phyloP scores from a whole-genome alignment of 768 basidiomycete genomes.

The Suillus subluteus region DNA sequence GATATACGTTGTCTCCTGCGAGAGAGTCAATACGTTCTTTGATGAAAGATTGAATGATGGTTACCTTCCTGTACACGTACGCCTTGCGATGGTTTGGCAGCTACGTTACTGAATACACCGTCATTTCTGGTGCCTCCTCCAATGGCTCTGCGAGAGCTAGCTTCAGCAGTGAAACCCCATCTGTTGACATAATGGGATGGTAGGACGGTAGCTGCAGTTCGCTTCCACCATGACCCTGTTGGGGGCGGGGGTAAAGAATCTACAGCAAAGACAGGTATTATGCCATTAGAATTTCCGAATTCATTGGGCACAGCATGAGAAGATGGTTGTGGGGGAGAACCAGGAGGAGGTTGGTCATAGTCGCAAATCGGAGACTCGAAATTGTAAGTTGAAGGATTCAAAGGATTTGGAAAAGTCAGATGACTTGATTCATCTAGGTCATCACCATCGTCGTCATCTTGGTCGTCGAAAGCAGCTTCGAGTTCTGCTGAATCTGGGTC shows the following conservation, averaged over 20 bases:
- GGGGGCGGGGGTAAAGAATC: slow-evolving; percentile 26
- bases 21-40: slow-evolving; percentile 10
- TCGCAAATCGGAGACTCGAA: slow-evolving; percentile 71
- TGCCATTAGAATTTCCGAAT: slow-evolving; percentile 76
- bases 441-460: slow-evolving; percentile 67
- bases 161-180: slow-evolving; percentile 48
- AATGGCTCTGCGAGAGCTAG: slow-evolving; percentile 37
- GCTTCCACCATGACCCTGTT: slow-evolving; percentile 57
- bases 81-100: slow-evolving; percentile 78
- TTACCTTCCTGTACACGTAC: slow-evolving; percentile 62
- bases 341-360: slow-evolving; percentile 83
- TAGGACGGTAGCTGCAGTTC: slow-evolving; percentile 57
- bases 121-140: slow-evolving; percentile 79
- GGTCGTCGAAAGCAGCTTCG: slow-evolving; percentile 86
- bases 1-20: slow-evolving; percentile 69
- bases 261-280: slow-evolving; percentile 54
- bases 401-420: slow-evolving; percentile 42
- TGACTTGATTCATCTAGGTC: slow-evolving; percentile 48
- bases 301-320: slow-evolving; percentile 68
- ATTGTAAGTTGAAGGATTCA: slow-evolving; percentile 59
- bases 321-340: slow-evolving; percentile 73
- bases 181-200: slow-evolving; percentile 54
- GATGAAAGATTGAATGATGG: slow-evolving; percentile 22
- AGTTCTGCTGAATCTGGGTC: slow-evolving; percentile 63
- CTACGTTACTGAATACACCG: slow-evolving; percentile 95